Base-by-base conservation (phyloP, 2,329 filamentous ascomycete species). In the Septoria linicola region DNA sequence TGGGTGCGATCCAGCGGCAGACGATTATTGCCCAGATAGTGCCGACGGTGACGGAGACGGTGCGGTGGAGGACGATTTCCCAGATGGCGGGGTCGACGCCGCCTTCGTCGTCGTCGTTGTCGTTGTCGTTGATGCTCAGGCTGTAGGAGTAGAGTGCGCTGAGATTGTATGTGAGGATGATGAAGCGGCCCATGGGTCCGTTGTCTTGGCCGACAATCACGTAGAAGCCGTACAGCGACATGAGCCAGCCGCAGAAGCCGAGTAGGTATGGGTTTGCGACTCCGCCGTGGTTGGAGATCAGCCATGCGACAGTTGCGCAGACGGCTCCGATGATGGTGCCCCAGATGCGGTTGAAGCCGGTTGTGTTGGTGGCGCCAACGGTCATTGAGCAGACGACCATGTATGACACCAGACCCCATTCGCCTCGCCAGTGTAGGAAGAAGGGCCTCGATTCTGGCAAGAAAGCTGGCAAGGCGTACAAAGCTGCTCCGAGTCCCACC, bases 371-470 rank as follows among this genome's bases (percentile, higher is more conserved):
- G 6, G 93, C 90, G 21, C 93, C 93, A 17, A 96, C 92, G 0
- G 92, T 99, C 90, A 96, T 97, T 31, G 88, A 90, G 67, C 91
- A 95, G 19, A 99, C 93, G 66, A 97, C 84, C 92, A 97, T 97
- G 74, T 96, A 97, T 0, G 90, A 96, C 49, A 99, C 71, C 2
- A 99, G 77, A 17, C 93, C 93, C 93, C 93, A 99, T 76, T 99
- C 93, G 23, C 92, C 92, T 67, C 92, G 80, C 89, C 91, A 97
- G 63, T 86, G 85, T 45, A 83, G 79, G 68, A 96, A 99, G 16
- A 87, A 79, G 0, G 88, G 87, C 45, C 90, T 78, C 2, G 90
- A 95, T 7, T 79, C 74, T 1, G 84, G 80, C 27, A 96, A 80
- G 64, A 96, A 99, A 2, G 93, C 86, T 60, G 95, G 88, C 69